These are phyloP conservation scores for Steccherinum ochraceum DNA, from an alignment of 768 basidiomycete species.

Conservation along the genomic window DNA sequence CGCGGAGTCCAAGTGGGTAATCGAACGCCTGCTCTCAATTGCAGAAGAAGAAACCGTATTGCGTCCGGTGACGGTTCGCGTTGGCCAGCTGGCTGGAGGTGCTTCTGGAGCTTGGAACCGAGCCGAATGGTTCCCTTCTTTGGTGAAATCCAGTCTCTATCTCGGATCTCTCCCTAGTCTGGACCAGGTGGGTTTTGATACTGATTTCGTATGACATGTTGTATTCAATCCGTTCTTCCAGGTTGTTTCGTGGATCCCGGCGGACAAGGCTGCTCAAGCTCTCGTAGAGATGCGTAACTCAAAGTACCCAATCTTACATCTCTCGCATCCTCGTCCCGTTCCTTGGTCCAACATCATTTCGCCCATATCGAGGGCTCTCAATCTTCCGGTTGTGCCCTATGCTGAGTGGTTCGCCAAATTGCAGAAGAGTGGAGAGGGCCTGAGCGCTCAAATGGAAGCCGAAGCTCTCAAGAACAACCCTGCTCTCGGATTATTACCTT, in stretches of 20 bases:
- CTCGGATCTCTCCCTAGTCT: constrained; percentile 1
- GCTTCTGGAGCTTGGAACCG: constrained; percentile 33
- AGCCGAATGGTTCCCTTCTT: constrained; percentile 29
- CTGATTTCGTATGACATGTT: background rate
- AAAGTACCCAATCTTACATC: constrained; percentile 8
- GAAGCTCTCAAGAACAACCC: constrained; percentile 17
- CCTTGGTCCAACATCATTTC: constrained; percentile 12
- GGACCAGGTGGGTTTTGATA: constrained; percentile 6
- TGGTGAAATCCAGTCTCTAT: constrained; percentile 19
- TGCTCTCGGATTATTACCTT: constrained; percentile 20
- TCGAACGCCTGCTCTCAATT: constrained; percentile 17
- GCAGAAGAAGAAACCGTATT: constrained; percentile 15
- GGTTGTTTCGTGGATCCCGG: constrained; percentile 21
- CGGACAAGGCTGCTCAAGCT: constrained; percentile 19
- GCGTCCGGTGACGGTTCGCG: constrained; percentile 25
- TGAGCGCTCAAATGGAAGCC: background rate
- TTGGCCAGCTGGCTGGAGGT: constrained; percentile 32
- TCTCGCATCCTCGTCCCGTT: constrained; percentile 20
- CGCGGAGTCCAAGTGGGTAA: constrained; percentile 28
- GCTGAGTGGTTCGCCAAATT: constrained; percentile 17
- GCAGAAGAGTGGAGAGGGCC: background rate
- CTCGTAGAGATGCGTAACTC: constrained; percentile 19
- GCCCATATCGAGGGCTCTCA: constrained; percentile 10
- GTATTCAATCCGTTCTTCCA: background rate
- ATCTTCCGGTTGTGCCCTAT: constrained; percentile 21